A percentile compares a stretch with the other conserved stretches of the same genome.
Conservation (phyloP, 2,329 filamentous ascomycete genomes). For the Stagonosporopsis chrysanthemi region DNA sequence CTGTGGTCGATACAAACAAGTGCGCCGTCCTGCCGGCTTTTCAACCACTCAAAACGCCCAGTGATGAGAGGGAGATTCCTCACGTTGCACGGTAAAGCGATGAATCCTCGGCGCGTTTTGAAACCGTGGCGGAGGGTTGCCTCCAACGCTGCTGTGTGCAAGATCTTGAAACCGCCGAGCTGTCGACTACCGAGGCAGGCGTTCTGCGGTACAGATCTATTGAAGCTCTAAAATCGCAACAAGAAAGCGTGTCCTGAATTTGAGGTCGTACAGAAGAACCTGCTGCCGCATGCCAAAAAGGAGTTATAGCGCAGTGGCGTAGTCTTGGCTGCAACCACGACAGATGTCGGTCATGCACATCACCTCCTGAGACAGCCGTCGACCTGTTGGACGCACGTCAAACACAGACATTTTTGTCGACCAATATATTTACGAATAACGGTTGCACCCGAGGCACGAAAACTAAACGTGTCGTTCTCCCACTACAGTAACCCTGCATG, state of each 20-base stretch:
- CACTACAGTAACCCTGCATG: not conserved
- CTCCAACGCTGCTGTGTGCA: not conserved
- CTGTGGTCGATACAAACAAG: not conserved
- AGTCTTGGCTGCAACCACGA: not conserved
- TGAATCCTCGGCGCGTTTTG: conserved; percentile 11
- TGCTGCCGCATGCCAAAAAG: not conserved
- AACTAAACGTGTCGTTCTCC: not conserved
- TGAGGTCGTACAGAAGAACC: too few species aligned
- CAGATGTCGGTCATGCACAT: not conserved
- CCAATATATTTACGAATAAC: not conserved
- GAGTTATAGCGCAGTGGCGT: too few species aligned
- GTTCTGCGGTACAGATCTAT: not conserved
- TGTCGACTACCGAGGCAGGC: conserved; percentile 8
- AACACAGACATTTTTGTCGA: conserved; percentile 1
- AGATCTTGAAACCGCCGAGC: conserved; percentile 11
- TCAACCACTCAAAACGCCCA: not conserved
- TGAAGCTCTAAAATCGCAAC: not conserved
- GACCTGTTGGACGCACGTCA: not conserved
- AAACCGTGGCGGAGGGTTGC: conserved; percentile 1
- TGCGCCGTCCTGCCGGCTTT: not conserved
- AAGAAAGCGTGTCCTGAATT: not conserved
- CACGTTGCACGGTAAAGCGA: not conserved
- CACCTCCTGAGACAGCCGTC: conserved; percentile 4
- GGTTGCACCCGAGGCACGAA: not conserved
- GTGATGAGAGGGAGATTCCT: not conserved